Percentiles rank a stretch among this genome's conserved stretches.
phyloP scores from a whole-genome alignment of 2,329 filamentous ascomycete genomes.

The Corniculantispora saksenae region DNA sequence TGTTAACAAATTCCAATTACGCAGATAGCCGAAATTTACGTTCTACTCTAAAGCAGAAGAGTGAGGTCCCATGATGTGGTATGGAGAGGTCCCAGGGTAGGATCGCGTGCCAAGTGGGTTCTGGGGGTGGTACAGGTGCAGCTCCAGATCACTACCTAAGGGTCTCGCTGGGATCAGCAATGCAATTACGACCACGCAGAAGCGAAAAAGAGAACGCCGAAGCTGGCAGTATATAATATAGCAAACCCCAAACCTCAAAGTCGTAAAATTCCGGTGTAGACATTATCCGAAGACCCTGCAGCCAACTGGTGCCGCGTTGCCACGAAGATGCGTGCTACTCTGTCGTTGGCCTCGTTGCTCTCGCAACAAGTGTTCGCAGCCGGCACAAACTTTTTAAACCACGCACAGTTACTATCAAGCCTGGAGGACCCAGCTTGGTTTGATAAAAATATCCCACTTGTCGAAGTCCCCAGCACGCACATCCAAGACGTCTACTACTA shows the following conservation, averaged over 20 bases:
- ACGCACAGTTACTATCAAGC: constrained; percentile 23
- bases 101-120: not conserved
- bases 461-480: constrained; percentile 41
- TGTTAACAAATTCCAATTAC: not conserved
- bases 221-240: not conserved
- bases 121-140: not conserved
- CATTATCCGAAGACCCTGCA: not conserved
- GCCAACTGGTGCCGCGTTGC: not conserved
- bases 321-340: not conserved
- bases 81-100: not conserved
- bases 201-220: not conserved
- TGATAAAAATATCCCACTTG: constrained; percentile 42
- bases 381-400: constrained; percentile 26
- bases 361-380: not conserved
- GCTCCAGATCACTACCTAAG: not conserved
- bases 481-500: constrained; percentile 50
- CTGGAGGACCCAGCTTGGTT: constrained; percentile 30
- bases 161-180: not conserved
- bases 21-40: no score
- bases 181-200: not conserved
- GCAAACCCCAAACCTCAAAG: not conserved
- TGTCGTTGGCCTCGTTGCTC: not conserved
- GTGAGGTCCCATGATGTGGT: not conserved
- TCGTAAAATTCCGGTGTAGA: not conserved
- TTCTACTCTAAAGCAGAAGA: not conserved